Evolutionary conservation across 345 rosid genomes (phyloP).

Genomic region (Carallia brachiata): DNA sequence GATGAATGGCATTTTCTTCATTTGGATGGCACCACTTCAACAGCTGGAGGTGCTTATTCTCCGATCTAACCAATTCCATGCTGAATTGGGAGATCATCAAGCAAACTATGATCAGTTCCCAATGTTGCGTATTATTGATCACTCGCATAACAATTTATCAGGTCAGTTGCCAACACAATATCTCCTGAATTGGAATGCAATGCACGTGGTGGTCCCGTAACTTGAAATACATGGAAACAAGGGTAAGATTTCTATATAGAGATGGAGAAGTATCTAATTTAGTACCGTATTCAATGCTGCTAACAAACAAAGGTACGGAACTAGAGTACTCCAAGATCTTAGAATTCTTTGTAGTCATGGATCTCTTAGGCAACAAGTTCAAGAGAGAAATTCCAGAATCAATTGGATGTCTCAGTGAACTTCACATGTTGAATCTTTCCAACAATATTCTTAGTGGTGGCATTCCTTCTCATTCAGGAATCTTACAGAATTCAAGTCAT

Average conservation of each 20-base stretch:
- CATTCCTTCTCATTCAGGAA: not conserved
- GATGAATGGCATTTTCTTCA: conserved; percentile 7
- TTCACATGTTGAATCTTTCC: not conserved
- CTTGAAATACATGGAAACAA: too few species aligned
- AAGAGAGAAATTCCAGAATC: not conserved
- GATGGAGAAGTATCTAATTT: too few species aligned
- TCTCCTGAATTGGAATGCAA: not conserved
- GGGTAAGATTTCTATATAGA: too few species aligned
- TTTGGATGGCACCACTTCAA: conserved; percentile 8
- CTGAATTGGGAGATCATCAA: not conserved
- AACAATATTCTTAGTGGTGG: not conserved
- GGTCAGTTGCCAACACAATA: not conserved
- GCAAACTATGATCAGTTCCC: not conserved
- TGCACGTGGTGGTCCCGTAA: not conserved
- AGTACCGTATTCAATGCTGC: too few species aligned
- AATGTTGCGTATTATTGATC: not conserved
- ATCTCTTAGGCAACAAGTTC: conserved; percentile 2
- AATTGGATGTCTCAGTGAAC: not conserved
- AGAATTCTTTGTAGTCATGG: not conserved
- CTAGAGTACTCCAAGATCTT: not conserved
- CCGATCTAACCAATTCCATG: conserved; percentile 9
- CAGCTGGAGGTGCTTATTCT: conserved; percentile 3
- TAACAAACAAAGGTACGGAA: not conserved
- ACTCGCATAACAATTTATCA: conserved; percentile 3
- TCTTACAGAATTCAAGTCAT: not conserved